These are phyloP conservation scores for Lipomyces lipofer DNA, from an alignment of 805 yeast species.

Conservation along the genomic window DNA sequence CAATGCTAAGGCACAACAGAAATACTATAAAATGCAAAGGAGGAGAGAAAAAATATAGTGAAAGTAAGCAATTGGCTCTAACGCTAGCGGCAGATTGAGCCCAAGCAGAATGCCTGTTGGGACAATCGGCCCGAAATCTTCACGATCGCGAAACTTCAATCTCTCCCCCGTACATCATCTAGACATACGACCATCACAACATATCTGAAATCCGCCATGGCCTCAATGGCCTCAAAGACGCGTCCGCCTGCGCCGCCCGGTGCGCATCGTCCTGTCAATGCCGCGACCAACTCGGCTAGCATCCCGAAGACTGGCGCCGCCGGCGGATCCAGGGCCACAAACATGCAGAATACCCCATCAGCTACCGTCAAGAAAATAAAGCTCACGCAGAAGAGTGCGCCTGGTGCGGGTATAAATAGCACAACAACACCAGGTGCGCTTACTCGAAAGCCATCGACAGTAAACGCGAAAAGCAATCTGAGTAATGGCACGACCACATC, in stretches of 20 bases:
- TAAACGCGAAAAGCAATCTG: slow-evolving; percentile 15
- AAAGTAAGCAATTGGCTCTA: too few species aligned
- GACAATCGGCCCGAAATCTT: too few species aligned
- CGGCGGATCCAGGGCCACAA: neutral
- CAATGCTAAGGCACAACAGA: too few species aligned
- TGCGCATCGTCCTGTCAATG: slow-evolving; percentile 2
- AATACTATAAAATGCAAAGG: too few species aligned
- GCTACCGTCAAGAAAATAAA: slow-evolving; percentile 24
- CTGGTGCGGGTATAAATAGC: neutral
- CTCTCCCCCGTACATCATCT: too few species aligned
- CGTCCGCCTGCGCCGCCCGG: slow-evolving; percentile 22
- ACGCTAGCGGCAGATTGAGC: too few species aligned
- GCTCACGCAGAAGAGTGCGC: slow-evolving; percentile 18
- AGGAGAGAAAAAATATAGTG: too few species aligned
- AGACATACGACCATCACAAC: too few species aligned
- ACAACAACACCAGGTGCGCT: too few species aligned
- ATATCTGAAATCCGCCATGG: too few species aligned
- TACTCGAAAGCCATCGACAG: slow-evolving; percentile 9
- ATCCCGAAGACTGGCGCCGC: neutral
- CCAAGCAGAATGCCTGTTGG: too few species aligned
- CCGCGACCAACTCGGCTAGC: slow-evolving; percentile 1
- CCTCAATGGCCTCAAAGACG: slow-evolving; percentile 28
- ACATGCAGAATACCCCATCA: neutral
- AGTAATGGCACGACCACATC: slow-evolving; percentile 10
- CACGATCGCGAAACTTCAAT: too few species aligned